Conservation (phyloP, 2,329 filamentous ascomycete species). For the Penicillium concentricum region DNA sequence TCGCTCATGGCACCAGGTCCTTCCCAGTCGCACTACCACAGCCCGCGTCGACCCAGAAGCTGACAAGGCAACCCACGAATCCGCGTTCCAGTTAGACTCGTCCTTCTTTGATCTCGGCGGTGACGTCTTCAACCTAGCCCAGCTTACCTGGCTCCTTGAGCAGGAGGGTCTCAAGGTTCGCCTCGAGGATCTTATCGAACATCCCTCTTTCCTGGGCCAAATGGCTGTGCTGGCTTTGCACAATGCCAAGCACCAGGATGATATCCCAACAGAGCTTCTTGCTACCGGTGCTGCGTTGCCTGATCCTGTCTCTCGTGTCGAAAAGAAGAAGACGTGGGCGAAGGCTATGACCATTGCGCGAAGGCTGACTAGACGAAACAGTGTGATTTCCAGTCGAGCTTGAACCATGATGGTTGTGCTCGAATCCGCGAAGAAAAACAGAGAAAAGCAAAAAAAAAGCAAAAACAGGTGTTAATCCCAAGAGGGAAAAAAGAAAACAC, state of each 20-base stretch:
- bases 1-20: constrained; percentile 42
- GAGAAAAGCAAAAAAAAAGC: background rate
- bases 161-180: constrained; percentile 41
- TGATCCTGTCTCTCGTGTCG: constrained; percentile 8
- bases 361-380: constrained; percentile 27
- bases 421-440: background rate
- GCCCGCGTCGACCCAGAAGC: constrained; percentile 12
- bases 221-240: constrained; percentile 37
- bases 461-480: background rate
- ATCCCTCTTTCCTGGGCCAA: constrained; percentile 43
- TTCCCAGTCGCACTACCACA: constrained; percentile 18
- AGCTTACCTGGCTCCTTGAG: constrained; percentile 42
- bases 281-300: constrained; percentile 14
- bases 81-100: constrained; percentile 38
- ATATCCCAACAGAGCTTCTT: constrained; percentile 8
- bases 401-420: constrained; percentile 7
- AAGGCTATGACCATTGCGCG: constrained; percentile 31
- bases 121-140: constrained; percentile 43
- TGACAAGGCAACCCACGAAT: constrained; percentile 17
- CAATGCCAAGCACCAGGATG: constrained; percentile 25
- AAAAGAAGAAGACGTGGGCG: constrained; percentile 28
- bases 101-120: constrained; percentile 45
- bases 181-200: constrained; percentile 42
- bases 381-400: constrained; percentile 18
- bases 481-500: constrained; percentile 1